These are phyloP conservation scores for Fonsecaea monophora DNA, from an alignment of 2,329 filamentous ascomycete species.

Conservation along the genomic window DNA sequence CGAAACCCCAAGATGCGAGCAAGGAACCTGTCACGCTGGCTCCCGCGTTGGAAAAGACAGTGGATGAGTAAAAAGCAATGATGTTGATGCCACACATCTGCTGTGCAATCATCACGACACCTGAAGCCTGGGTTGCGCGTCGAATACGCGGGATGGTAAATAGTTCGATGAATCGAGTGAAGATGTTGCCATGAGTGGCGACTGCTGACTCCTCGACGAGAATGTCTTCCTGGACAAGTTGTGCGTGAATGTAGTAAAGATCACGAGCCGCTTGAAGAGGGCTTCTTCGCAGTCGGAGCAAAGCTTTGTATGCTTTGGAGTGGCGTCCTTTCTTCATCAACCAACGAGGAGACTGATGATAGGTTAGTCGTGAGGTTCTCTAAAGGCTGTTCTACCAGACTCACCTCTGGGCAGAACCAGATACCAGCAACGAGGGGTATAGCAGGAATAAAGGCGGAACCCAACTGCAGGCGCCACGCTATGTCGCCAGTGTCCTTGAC, in stretches of 20 bases:
- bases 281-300: slow-evolving; percentile 52
- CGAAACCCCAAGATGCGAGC: slow-evolving; percentile 69
- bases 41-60: slow-evolving; percentile 62
- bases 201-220: slow-evolving; percentile 40
- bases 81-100: slow-evolving; percentile 77
- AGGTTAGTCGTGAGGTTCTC: not conserved
- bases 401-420: slow-evolving; percentile 50
- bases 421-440: slow-evolving; percentile 55
- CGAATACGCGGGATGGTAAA: slow-evolving; percentile 58
- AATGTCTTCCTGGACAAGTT: slow-evolving; percentile 45
- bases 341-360: slow-evolving; percentile 49
- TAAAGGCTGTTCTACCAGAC: not conserved
- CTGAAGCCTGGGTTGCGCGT: slow-evolving; percentile 75
- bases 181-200: slow-evolving; percentile 60
- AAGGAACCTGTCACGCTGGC: slow-evolving; percentile 63
- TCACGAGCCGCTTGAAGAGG: slow-evolving; percentile 55
- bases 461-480: slow-evolving; percentile 56
- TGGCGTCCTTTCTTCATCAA: slow-evolving; percentile 55
- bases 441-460: slow-evolving; percentile 57
- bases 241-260: slow-evolving; percentile 55
- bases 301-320: slow-evolving; percentile 51
- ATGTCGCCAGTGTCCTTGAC: slow-evolving; percentile 49
- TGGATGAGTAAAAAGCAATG: slow-evolving; percentile 76
- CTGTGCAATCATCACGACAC: slow-evolving; percentile 79
- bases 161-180: slow-evolving; percentile 64